These are phyloP conservation scores for Arabidopsis suecica DNA, from an alignment of 345 rosid species.

Conservation along the genomic window DNA sequence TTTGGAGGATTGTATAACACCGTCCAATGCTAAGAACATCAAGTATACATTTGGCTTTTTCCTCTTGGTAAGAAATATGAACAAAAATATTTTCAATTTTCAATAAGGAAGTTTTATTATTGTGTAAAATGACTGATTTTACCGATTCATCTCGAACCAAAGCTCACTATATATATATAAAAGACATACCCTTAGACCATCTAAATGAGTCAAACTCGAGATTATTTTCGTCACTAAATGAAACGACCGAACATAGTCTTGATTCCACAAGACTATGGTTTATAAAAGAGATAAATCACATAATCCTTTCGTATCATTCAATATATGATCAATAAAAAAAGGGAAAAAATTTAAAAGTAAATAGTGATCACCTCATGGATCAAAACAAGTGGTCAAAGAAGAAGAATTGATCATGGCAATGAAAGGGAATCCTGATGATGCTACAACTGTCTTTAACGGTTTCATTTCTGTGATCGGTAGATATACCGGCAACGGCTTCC, in stretches of 20 bases:
- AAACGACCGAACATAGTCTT: not conserved
- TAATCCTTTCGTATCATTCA: not conserved
- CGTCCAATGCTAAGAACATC: too few species aligned
- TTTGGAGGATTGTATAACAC: too few species aligned
- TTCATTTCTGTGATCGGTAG: slow-evolving; percentile 14
- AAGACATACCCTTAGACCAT: not conserved
- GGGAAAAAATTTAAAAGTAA: not conserved
- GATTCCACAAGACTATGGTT: not conserved
- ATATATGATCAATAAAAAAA: not conserved
- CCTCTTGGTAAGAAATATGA: not conserved
- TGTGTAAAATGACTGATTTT: too few species aligned
- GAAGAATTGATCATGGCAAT: slow-evolving; percentile 28
- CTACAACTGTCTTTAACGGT: slow-evolving; percentile 13
- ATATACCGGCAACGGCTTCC: not conserved
- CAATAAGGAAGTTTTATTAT: too few species aligned
- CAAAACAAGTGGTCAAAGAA: slow-evolving; percentile 8
- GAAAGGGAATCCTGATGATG: slow-evolving; percentile 40
- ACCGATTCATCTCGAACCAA: too few species aligned
- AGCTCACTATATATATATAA: too few species aligned
- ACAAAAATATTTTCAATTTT: too few species aligned
- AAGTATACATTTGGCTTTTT: not conserved
- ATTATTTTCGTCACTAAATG: not conserved
- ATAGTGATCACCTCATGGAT: slow-evolving; percentile 3
- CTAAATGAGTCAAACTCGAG: too few species aligned
- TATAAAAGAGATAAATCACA: not conserved